Base-by-base conservation (phyloP, 108 stramenopile genomes). In the Seminavis robusta region DNA sequence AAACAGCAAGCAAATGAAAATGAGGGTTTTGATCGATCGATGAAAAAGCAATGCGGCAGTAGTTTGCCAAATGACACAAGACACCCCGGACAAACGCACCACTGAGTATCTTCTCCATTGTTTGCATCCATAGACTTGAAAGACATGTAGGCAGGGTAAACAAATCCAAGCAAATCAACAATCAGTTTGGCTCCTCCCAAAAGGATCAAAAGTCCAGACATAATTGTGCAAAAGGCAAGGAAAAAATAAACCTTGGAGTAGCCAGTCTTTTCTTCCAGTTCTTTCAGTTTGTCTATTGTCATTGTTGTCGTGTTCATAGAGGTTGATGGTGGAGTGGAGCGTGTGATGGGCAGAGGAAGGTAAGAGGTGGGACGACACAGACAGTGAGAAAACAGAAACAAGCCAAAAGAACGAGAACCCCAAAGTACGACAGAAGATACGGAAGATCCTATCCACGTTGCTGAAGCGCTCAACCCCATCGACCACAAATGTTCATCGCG, bases 121-220 rank as follows among this genome's bases (percentile, higher is more conserved):
- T 65, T 61, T 17, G 84, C 73, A 47, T 97, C 97, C 67, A 98
- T 90, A 21, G 94, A 93, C 66, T 95, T 95, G 71, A 98, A 96
- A 11, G 95, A 95, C 88, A 94, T 93, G 88, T 95, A 97, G 4
- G 94, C 94, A 19, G 97, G 97, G 79, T 97, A 98, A 16, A 93
- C 66, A 65, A 97, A 96, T 27, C 90, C 92, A 4, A 94, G 61
- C 32, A 97, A 59, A 61, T 96, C 94, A 25, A 93, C 88, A 43
- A 91, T 56, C 24, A 94, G 62, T 59, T 90, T 93, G 56, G 76
- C 56, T 27, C 92, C 88, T 24, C 86, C 88, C 30, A 86, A 41
- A 40, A 69, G 42, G 37, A 48, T 66, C 47, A 84, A 52, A 42
- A 80, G 3, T 23, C 36, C n/a, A 7, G 56, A 15, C 15, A 82